These are phyloP conservation scores for Cyanodermella asteris DNA, from an alignment of 2,329 filamentous ascomycete genomes.

Conservation along the genomic window DNA sequence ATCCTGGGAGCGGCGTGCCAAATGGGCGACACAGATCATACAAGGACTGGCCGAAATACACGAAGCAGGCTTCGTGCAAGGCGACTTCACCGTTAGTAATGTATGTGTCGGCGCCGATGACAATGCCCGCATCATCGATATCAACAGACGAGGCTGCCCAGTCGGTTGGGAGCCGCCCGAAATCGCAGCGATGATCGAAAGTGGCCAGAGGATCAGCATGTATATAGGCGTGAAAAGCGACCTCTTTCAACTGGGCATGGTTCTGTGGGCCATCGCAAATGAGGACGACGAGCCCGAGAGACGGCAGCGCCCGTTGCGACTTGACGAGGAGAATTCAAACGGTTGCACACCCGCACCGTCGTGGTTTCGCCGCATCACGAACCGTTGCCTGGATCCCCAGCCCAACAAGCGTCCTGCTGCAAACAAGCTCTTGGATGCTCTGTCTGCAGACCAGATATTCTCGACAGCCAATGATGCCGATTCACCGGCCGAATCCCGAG, in stretches of 20 bases:
- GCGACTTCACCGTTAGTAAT: conserved; percentile 91
- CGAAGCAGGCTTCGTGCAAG: conserved; percentile 88
- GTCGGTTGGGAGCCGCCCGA: conserved; percentile 96
- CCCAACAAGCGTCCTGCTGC: too few species aligned
- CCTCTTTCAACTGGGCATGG: conserved; percentile 90
- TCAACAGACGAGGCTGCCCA: conserved; percentile 90
- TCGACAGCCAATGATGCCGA: too few species aligned
- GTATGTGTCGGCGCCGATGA: conserved; percentile 74
- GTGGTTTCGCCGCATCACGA: too few species aligned
- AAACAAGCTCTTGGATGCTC: too few species aligned
- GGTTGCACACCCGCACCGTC: too few species aligned
- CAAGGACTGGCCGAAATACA: conserved; percentile 80
- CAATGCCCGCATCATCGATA: conserved; percentile 92
- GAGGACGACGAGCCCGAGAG: conserved; percentile 78
- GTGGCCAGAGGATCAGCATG: conserved; percentile 78
- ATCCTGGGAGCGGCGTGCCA: conserved; percentile 52
- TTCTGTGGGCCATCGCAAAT: conserved; percentile 75
- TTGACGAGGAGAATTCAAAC: conserved; percentile 28
- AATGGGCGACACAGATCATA: conserved; percentile 82
- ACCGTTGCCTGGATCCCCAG: too few species aligned
- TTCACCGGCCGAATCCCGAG: too few species aligned
- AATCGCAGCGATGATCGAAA: conserved; percentile 63
- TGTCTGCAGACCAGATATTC: too few species aligned
- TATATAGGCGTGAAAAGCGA: conserved; percentile 98
- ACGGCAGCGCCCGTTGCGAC: conserved; percentile 45